A percentile compares a stretch with the other conserved stretches of the same genome.
Evolutionary conservation across 2,329 filamentous ascomycete genomes (phyloP).

Genomic region (Alternaria triticimaculans): DNA sequence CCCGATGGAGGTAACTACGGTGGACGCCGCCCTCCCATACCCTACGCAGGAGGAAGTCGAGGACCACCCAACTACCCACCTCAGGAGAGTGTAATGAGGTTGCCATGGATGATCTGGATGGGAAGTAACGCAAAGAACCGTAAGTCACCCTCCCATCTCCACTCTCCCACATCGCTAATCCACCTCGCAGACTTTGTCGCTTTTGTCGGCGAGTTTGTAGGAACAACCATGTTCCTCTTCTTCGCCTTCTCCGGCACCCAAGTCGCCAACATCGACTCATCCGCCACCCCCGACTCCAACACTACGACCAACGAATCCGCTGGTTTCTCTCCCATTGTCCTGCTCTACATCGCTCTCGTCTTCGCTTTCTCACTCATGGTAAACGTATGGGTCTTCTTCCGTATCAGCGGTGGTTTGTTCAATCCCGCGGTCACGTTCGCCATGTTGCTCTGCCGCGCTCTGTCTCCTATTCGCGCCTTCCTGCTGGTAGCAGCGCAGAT

Average conservation of each 20-base stretch:
- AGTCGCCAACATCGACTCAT: slow-evolving; percentile 57
- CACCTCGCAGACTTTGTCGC: slow-evolving; percentile 47
- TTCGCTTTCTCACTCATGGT: slow-evolving; percentile 49
- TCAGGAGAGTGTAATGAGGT: slow-evolving; percentile 48
- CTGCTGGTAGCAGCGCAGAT: slow-evolving; percentile 56
- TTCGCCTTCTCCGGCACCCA: slow-evolving; percentile 55
- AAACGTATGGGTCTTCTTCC: slow-evolving; percentile 51
- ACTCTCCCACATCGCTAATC: slow-evolving; percentile 36
- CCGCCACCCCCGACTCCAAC: slow-evolving; percentile 39
- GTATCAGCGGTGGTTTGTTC: slow-evolving; percentile 44
- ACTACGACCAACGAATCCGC: slow-evolving; percentile 55
- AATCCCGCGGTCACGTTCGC: slow-evolving; percentile 45
- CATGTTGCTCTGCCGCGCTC: slow-evolving; percentile 48
- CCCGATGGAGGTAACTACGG: slow-evolving; percentile 27
- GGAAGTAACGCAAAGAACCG: slow-evolving; percentile 47
- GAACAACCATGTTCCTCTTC: slow-evolving; percentile 55
- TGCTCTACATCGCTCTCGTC: slow-evolving; percentile 48
- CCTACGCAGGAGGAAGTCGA: slow-evolving; percentile 13
- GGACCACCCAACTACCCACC: slow-evolving; percentile 29
- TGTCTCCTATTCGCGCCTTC: slow-evolving; percentile 51
- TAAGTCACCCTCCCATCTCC: slow-evolving; percentile 13
- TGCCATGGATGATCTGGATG: slow-evolving; percentile 48
- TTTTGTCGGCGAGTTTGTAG: slow-evolving; percentile 56
- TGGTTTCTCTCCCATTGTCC: slow-evolving; percentile 54
- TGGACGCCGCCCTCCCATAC: slow-evolving; percentile 15